These are phyloP conservation scores for Gryganskiella cystojenkinii DNA, from an alignment of 192 early-diverging fungal species.

Conservation along the genomic window DNA sequence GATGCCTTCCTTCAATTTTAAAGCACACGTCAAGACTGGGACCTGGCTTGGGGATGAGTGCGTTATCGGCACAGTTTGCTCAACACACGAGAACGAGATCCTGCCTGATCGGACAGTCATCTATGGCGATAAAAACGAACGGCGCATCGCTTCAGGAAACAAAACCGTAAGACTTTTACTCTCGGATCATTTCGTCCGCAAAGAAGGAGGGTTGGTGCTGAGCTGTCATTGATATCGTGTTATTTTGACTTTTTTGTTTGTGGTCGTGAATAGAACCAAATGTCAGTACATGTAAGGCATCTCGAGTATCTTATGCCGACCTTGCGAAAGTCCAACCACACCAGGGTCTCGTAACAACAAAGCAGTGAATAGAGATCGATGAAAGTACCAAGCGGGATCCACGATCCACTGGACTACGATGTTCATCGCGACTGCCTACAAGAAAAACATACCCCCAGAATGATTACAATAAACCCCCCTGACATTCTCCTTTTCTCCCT, in stretches of 20 bases:
- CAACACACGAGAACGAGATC: constrained; percentile 66
- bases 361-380: too few species aligned
- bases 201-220: background rate
- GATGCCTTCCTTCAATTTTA: background rate
- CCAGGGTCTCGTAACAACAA: constrained; percentile 34
- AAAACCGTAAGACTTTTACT: constrained; percentile 37
- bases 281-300: constrained; percentile 70
- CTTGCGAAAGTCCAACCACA: constrained; percentile 68
- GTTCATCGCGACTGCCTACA: too few species aligned
- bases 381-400: too few species aligned
- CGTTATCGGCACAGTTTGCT: constrained; percentile 76
- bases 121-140: constrained; percentile 64
- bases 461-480: too few species aligned
- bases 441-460: too few species aligned
- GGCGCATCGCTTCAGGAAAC: constrained; percentile 60
- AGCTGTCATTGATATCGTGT: constrained; percentile 1
- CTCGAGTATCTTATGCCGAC: constrained; percentile 72
- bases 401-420: too few species aligned
- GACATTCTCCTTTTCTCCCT: too few species aligned
- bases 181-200: background rate
- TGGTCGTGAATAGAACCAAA: constrained; percentile 65
- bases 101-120: constrained; percentile 75
- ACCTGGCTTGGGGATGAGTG: constrained; percentile 74
- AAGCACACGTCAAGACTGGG: constrained; percentile 61
- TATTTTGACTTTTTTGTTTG: too few species aligned